phyloP scores from a whole-genome alignment of 1,139 yeast species.

The Suhomyces yuchorum region DNA sequence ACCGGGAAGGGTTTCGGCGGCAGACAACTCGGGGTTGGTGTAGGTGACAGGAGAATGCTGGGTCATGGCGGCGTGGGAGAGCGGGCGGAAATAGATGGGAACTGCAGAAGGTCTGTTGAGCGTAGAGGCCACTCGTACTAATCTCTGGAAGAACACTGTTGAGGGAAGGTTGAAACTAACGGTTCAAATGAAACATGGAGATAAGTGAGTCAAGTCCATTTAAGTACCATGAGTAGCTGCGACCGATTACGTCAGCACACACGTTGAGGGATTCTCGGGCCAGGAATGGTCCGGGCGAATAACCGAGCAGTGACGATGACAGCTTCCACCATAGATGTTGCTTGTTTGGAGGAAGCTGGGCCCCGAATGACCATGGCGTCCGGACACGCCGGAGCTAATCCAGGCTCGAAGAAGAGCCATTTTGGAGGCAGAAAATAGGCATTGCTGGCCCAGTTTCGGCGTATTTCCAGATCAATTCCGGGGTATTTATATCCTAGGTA shows the following conservation, averaged over 20 bases:
- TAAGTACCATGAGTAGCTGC: neutral
- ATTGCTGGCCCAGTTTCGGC: no score
- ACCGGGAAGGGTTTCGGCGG: conserved; percentile 28
- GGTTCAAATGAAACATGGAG: neutral
- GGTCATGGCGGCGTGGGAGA: conserved; percentile 1
- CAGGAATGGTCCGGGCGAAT: neutral
- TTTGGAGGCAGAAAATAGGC: no score
- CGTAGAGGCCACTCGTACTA: neutral
- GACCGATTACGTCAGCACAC: neutral
- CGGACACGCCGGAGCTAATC: no score
- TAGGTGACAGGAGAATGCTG: conserved; percentile 13
- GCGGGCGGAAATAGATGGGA: neutral
- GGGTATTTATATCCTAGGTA: neutral
- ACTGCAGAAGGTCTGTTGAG: neutral
- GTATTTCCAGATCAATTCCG: no score
- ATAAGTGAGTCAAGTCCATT: neutral
- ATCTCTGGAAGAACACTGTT: neutral
- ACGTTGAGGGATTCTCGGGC: neutral
- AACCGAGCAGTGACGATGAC: neutral
- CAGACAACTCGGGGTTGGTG: conserved; percentile 20
- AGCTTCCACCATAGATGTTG: neutral
- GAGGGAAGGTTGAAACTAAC: neutral
- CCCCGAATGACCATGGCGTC: no score
- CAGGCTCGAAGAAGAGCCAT: no score
- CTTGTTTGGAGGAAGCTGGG: neutral